Percentiles rank a stretch among this genome's conserved stretches.
These are phyloP conservation scores for Myriangium duriaei DNA, from an alignment of 2,329 filamentous ascomycete genomes.

Conservation along the genomic window DNA sequence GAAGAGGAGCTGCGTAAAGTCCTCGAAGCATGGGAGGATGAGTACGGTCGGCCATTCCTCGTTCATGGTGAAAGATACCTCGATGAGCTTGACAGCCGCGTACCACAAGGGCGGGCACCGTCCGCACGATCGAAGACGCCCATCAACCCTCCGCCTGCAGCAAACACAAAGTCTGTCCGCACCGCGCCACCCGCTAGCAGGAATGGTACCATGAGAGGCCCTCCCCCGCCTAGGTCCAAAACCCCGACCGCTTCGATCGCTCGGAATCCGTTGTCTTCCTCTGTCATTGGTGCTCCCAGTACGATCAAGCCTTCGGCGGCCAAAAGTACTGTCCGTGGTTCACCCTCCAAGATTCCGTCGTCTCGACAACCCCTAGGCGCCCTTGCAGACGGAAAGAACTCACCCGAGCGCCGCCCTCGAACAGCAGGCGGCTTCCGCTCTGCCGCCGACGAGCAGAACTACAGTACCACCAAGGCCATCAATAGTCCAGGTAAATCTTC, in stretches of 20 bases:
- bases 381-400: constrained; percentile 62
- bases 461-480: constrained; percentile 15
- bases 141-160: constrained; percentile 11
- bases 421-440: constrained; percentile 5
- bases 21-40: constrained; percentile 83
- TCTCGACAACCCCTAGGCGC: constrained; percentile 57
- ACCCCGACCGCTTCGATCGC: constrained; percentile 27
- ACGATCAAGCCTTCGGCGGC: constrained; percentile 22
- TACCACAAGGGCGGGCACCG: constrained; percentile 44
- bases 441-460: constrained; percentile 2
- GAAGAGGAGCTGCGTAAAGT: constrained; percentile 68
- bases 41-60: constrained; percentile 84
- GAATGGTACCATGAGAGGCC: constrained; percentile 29
- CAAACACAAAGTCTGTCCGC: constrained; percentile 20
- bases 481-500: constrained; percentile 2
- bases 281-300: constrained; percentile 13
- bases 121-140: constrained; percentile 63
- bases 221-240: constrained; percentile 28
- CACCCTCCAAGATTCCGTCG: constrained; percentile 55
- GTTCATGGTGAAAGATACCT: constrained; percentile 88
- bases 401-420: constrained; percentile 54
- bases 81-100: constrained; percentile 59
- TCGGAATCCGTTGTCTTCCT: constrained; percentile 17
- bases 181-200: constrained; percentile 21
- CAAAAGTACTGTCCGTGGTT: constrained; percentile 30